Evolutionary conservation across 176 grass and related monocot genomes (phyloP), one percentile per base, ranked within the genome.

Genomic region (Chrysopogon serrulatus): DNA sequence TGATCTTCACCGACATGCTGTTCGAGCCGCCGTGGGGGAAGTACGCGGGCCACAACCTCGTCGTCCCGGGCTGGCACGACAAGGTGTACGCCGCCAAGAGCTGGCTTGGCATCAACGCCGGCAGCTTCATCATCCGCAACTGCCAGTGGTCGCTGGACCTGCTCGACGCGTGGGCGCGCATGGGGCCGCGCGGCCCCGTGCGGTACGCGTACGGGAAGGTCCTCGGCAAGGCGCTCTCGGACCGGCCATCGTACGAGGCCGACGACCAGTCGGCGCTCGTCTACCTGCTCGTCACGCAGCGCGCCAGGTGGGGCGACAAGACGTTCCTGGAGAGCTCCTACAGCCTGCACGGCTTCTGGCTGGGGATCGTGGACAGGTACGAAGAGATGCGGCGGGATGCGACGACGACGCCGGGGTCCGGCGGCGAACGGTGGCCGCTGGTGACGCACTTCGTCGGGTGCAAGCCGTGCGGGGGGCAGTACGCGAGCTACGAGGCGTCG

Each of bases 401-500:
- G 35, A 70, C 77, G 35, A 70, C 77, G 11, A 78, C 78, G 71
- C 77, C 96, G 13, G 89, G 89, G 17, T 41, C 66, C 19, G 96
- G 93, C 10, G 91, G 92, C 75, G 85, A 90, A 36, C 90, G 87
- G 67, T 98, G 96, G 93, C 96, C 96, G n/a, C 90, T 98, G 23
- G 93, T 98, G 24, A 98, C 96, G 23, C 96, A 98, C 71, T 98
- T 98, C 85, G 96, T 98, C 63, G 93, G 96, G 16, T 95, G 96
- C 80, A 98, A 98, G 87, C 93, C 93, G 7, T 98, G 96, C 34
- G 85, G 85, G 18, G 88, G 77, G 21, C 84, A 88, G n/a, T 77
- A 82, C 19, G 84, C 81, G 30, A 86, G 84, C 81, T 93, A 95
- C 67, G 89, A 79, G 0, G 73, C 77, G 9, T 80, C 60, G 21